Evolutionary conservation across 2,329 filamentous ascomycete species (phyloP), one percentile per base, ranked within the genome.

Genomic region (Diatrype stigma): DNA sequence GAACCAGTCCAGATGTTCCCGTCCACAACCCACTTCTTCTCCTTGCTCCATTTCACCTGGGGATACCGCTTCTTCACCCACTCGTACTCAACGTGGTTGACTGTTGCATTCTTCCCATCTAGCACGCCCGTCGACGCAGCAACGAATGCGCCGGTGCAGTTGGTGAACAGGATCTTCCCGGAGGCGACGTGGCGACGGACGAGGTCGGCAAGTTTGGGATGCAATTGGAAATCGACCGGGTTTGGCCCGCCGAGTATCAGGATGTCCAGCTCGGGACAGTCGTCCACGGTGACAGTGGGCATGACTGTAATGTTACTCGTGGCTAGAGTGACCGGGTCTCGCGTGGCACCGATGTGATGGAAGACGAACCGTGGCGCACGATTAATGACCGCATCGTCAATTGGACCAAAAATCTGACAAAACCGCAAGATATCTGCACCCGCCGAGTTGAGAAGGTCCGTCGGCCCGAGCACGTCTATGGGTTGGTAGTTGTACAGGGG

Each of bases 1-100:
- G 67, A 67, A 0, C 68, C 70, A 2, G 74, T 77, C 75, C 75
- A 77, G 28, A 76, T 65, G 35, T 76, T 74, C 1, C 66, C 70
- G 46, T 76, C 72, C 1, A 71, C 51, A 49, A 75, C 61, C 73
- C 74, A 78, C 54, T 76, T 71, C 51, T 67, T 68, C 23, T 73
- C 66, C 26, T 56, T 62, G 1, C 67, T 67, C 75, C 74, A 78
- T 3, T 73, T 68, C 11, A 77, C 73, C 1, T 70, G 64, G 0
- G 74, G 71, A 4, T 62, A 67, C 7, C 57, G 52, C 23, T 64
- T 54, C 48, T 61, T 66, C 0, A 68, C 59, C 48, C 57, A 59
- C 1, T 61, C 59, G 42, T 67, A 63, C 2, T 58, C 59, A 0
- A 60, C 49, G 50, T 76, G 68, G 51, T 77, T 77, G 2, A 69